These are phyloP conservation scores for Cercospora zeae-maydis DNA, from an alignment of 2,329 filamentous ascomycete species.

Conservation along the genomic window DNA sequence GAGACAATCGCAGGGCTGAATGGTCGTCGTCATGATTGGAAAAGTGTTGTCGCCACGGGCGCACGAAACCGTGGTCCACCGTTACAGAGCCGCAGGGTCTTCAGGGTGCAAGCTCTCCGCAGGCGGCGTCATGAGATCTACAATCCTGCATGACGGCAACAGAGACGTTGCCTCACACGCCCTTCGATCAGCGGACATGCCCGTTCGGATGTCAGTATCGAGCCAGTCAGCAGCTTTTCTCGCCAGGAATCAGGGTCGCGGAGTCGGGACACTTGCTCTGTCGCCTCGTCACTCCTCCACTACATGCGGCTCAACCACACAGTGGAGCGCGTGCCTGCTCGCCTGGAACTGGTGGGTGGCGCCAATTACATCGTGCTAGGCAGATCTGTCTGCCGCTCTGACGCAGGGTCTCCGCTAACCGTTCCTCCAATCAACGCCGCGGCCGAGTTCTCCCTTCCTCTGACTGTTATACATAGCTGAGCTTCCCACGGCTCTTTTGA, in stretches of 20 bases:
- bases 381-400: conserved; percentile 19
- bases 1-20: conserved; percentile 2
- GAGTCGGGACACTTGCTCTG: not conserved
- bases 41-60: not conserved
- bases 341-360: conserved; percentile 6
- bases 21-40: not conserved
- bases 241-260: not conserved
- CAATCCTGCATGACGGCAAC: not conserved
- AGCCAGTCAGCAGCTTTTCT: conserved; percentile 1
- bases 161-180: not conserved
- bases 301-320: conserved; percentile 4
- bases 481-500: not conserved
- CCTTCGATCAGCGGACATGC: not conserved
- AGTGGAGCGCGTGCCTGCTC: not conserved
- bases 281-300: conserved; percentile 9
- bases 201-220: conserved; percentile 3
- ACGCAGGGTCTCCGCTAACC: conserved; percentile 27
- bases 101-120: conserved; percentile 10
- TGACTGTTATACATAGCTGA: conserved; percentile 4
- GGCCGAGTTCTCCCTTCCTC: not conserved
- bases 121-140: conserved; percentile 16
- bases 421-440: not conserved
- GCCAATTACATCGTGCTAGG: conserved; percentile 16
- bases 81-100: conserved; percentile 12
- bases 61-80: not conserved